phyloP scores from a whole-genome alignment of 2,329 filamentous ascomycete species.

The Sphaceloma murrayae region DNA sequence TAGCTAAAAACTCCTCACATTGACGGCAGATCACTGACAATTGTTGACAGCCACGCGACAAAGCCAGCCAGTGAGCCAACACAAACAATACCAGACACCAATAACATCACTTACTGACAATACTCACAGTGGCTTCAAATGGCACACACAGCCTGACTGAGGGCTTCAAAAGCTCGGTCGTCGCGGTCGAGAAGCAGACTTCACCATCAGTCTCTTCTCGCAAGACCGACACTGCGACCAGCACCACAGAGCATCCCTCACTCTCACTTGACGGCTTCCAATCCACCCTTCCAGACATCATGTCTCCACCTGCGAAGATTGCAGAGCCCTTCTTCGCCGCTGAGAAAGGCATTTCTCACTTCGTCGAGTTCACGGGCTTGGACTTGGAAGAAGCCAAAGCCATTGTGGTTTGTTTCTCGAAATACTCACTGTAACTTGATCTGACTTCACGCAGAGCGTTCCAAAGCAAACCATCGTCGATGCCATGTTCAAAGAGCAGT shows the following conservation, averaged over 20 bases:
- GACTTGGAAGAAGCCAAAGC: neutral
- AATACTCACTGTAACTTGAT: neutral
- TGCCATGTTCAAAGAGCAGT: too few relatives aligned
- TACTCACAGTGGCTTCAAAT: conserved; percentile 5
- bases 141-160: neutral
- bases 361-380: neutral
- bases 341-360: conserved; percentile 1
- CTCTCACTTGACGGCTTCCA: conserved; percentile 3
- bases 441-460: conserved; percentile 21
- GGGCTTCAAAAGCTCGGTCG: conserved; percentile 4
- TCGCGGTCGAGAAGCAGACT: neutral
- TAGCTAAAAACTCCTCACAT: too few relatives aligned
- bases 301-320: neutral
- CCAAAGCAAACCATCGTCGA: too few relatives aligned
- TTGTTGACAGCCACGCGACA: neutral
- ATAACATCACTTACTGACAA: neutral
- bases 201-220: conserved; percentile 3
- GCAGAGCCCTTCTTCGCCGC: neutral
- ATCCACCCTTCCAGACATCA: neutral
- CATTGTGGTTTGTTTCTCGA: conserved; percentile 3
- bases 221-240: too few relatives aligned
- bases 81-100: neutral
- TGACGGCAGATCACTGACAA: conserved; percentile 2
- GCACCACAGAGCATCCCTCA: neutral
- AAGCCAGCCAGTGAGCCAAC: neutral